These are phyloP conservation scores for Metschnikowia arizonensis DNA, from an alignment of 805 yeast genomes.

Conservation along the genomic window DNA sequence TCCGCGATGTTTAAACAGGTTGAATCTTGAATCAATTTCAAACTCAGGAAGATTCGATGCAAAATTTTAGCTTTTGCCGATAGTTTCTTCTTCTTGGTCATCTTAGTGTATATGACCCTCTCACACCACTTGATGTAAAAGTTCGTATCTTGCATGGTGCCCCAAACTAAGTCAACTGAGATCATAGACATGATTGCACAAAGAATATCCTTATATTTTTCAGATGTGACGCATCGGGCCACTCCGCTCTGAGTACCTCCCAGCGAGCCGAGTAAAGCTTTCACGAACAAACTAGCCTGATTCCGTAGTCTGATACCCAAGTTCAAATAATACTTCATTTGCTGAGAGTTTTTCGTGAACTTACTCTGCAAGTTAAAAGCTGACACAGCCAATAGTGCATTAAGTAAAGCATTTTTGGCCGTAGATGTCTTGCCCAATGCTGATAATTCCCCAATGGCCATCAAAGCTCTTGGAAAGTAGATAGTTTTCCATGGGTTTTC, in stretches of 20 bases:
- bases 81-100: conserved; percentile 57
- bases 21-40: conserved; percentile 73
- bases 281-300: conserved; percentile 68
- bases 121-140: conserved; percentile 75
- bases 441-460: conserved; percentile 77
- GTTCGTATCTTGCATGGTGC: conserved; percentile 81
- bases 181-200: conserved; percentile 84
- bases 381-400: conserved; percentile 75
- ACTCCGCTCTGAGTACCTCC: conserved; percentile 36
- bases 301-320: conserved; percentile 70
- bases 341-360: conserved; percentile 58
- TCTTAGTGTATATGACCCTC: conserved; percentile 63
- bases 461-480: conserved; percentile 78
- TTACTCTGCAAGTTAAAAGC: conserved; percentile 78
- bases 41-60: conserved; percentile 72
- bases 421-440: conserved; percentile 70
- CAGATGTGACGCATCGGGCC: conserved; percentile 45
- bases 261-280: conserved; percentile 44
- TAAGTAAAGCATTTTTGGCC: conserved; percentile 71
- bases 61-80: conserved; percentile 73
- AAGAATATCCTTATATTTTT: conserved; percentile 78
- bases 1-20: conserved; percentile 45
- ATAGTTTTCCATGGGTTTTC: conserved; percentile 86
- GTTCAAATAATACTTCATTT: conserved; percentile 65
- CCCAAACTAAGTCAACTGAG: conserved; percentile 85